phyloP scores from a whole-genome alignment of 371 early-diverging fungal genomes.

The Dichotomocladium elegans region DNA sequence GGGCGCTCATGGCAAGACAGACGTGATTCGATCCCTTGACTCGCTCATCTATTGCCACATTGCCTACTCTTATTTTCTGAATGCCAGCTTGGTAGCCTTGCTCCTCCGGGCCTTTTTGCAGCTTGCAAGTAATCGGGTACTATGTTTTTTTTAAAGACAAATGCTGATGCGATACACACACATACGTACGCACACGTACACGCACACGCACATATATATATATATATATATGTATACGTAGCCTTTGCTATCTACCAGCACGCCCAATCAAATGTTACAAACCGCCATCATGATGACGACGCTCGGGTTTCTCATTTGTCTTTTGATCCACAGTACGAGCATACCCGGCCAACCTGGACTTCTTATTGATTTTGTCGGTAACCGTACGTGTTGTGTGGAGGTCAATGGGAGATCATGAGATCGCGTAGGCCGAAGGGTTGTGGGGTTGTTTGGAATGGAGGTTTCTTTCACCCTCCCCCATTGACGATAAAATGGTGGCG shows the following conservation, averaged over 20 bases:
- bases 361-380: conserved; percentile 45
- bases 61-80: conserved; percentile 39
- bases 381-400: conserved; percentile 20
- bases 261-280: conserved; percentile 24
- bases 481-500: too few species aligned
- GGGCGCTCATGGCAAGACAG: conserved; percentile 40
- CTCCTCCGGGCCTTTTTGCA: conserved; percentile 32
- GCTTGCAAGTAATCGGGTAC: conserved; percentile 9
- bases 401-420: neutral
- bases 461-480: too few species aligned
- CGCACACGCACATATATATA: too few species aligned
- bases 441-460: too few species aligned
- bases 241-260: conserved; percentile 24
- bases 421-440: neutral
- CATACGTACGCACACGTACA: neutral
- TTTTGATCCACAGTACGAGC: conserved; percentile 27
- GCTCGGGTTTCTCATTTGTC: conserved; percentile 22
- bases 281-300: conserved; percentile 30
- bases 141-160: neutral
- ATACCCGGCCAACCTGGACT: conserved; percentile 41
- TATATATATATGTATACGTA: neutral
- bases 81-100: conserved; percentile 34
- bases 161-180: neutral
- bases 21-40: conserved; percentile 40
- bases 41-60: conserved; percentile 37